Conservation (phyloP, 2,329 filamentous ascomycete genomes). For the Aspergillus aculeatus region DNA sequence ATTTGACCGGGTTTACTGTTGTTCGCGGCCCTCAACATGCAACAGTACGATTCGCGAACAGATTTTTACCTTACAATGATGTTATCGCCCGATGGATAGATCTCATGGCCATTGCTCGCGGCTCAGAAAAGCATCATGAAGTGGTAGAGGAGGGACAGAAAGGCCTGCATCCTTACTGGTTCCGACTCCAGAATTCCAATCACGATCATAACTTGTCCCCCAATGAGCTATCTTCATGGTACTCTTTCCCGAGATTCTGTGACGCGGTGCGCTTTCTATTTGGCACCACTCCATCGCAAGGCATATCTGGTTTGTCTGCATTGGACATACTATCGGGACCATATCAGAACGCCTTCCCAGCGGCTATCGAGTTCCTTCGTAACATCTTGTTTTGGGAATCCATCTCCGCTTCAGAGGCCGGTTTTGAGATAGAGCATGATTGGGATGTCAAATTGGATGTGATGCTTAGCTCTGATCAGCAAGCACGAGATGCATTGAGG, state of each 20-base stretch:
- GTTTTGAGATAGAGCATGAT: constrained; percentile 65
- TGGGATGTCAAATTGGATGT: constrained; percentile 82
- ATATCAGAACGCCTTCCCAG: constrained; percentile 57
- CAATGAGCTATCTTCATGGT: constrained; percentile 46
- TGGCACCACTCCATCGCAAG: constrained; percentile 20
- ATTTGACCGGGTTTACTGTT: constrained; percentile 42
- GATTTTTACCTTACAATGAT: constrained; percentile 77
- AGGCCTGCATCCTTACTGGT: constrained; percentile 79
- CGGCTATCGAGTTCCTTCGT: constrained; percentile 69
- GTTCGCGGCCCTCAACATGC: constrained; percentile 77
- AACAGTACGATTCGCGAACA: constrained; percentile 84
- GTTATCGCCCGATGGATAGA: constrained; percentile 83
- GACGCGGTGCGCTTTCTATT: constrained; percentile 37
- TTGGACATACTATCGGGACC: constrained; percentile 27
- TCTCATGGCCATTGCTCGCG: constrained; percentile 70
- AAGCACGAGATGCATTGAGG: constrained; percentile 57
- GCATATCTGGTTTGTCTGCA: constrained; percentile 36
- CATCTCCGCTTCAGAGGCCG: constrained; percentile 45
- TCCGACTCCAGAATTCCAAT: constrained; percentile 58
- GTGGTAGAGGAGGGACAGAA: constrained; percentile 86
- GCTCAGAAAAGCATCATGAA: constrained; percentile 68
- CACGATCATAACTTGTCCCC: constrained; percentile 47
- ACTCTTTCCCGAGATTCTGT: constrained; percentile 40
- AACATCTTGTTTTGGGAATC: constrained; percentile 61
- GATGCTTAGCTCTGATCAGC: constrained; percentile 67